A percentile compares a stretch with the other conserved stretches of the same genome.
Evolutionary conservation across 176 grass and related monocot species (phyloP).

Genomic region (Leersia perrieri): DNA sequence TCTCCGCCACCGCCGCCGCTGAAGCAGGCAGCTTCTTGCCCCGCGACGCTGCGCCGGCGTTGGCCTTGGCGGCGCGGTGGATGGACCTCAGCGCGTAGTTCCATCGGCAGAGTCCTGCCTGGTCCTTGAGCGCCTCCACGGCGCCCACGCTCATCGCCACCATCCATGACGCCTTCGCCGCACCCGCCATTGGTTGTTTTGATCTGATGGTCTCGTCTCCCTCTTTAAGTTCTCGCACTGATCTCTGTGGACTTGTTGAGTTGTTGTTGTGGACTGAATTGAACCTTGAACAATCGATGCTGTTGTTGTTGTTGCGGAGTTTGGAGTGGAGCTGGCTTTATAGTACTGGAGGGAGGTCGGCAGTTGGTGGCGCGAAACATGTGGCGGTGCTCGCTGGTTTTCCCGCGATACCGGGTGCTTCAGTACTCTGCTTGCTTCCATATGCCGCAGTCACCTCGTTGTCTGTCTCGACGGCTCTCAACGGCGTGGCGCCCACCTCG

Average conservation of each 20-base stretch:
- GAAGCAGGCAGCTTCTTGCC: slow-evolving; percentile 2
- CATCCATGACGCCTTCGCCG: slow-evolving; percentile 48
- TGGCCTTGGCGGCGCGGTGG: slow-evolving; percentile 38
- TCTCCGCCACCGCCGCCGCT: not conserved
- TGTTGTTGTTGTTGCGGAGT: not conserved
- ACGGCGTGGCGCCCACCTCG: not conserved
- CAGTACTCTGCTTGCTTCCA: not conserved
- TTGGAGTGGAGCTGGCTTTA: not conserved
- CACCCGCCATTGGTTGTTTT: slow-evolving; percentile 32
- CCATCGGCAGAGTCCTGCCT: slow-evolving; percentile 63
- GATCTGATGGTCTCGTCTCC: not conserved
- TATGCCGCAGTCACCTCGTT: not conserved
- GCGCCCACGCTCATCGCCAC: slow-evolving; percentile 57
- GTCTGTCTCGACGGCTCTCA: not conserved
- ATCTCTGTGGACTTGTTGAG: not conserved
- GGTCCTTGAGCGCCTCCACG: slow-evolving; percentile 77
- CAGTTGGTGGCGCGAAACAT: slow-evolving; percentile 22
- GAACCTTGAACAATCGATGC: no score
- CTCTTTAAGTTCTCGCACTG: not conserved
- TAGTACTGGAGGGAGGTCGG: not conserved
- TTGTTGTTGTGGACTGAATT: not conserved
- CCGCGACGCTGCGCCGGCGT: slow-evolving; percentile 2
- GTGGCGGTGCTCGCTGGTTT: slow-evolving; percentile 26
- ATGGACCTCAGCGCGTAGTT: slow-evolving; percentile 54
- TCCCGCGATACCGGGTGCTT: slow-evolving; percentile 9